Evolutionary conservation across 192 early-diverging fungal genomes (phyloP).

Genomic region (Powellomyces hirtus): DNA sequence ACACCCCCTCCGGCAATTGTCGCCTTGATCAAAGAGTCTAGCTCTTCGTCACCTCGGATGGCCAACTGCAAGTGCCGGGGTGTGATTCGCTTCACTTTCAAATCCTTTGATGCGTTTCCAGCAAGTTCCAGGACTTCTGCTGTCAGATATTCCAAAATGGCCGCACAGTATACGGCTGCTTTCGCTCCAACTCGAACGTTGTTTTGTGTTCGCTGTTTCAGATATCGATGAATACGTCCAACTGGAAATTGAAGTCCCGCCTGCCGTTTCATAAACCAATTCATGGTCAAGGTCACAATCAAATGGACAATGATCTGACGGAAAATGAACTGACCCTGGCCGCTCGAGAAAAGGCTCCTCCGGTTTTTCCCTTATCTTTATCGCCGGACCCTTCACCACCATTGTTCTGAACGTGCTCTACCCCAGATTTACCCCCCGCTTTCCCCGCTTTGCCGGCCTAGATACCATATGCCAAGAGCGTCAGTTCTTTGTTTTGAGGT

Average conservation of each 20-base stretch:
- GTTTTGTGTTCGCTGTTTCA: constrained; percentile 77
- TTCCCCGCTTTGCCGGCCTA: constrained; percentile 1
- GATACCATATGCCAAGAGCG: not conserved
- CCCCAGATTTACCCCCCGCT: not conserved
- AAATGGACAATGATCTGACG: not conserved
- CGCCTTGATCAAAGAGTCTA: constrained; percentile 83
- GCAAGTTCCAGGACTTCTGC: constrained; percentile 92
- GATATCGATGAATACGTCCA: constrained; percentile 87
- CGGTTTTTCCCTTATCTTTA: constrained; percentile 30
- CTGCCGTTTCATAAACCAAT: not conserved
- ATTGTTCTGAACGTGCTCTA: not conserved
- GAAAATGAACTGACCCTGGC: constrained; percentile 27
- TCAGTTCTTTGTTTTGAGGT: not conserved
- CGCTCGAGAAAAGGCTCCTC: constrained; percentile 31
- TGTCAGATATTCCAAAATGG: constrained; percentile 89
- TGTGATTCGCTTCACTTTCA: constrained; percentile 88
- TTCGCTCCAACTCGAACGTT: constrained; percentile 85
- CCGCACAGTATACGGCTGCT: constrained; percentile 88
- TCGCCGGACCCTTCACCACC: not conserved
- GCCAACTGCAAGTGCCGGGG: constrained; percentile 88
- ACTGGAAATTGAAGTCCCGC: constrained; percentile 79
- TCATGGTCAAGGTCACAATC: not conserved
- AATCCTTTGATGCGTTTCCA: constrained; percentile 87
- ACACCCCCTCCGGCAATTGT: constrained; percentile 82
- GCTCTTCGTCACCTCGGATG: constrained; percentile 89